These are phyloP conservation scores for Sisymbrium irio DNA, from an alignment of 345 rosid genomes.

Conservation along the genomic window DNA sequence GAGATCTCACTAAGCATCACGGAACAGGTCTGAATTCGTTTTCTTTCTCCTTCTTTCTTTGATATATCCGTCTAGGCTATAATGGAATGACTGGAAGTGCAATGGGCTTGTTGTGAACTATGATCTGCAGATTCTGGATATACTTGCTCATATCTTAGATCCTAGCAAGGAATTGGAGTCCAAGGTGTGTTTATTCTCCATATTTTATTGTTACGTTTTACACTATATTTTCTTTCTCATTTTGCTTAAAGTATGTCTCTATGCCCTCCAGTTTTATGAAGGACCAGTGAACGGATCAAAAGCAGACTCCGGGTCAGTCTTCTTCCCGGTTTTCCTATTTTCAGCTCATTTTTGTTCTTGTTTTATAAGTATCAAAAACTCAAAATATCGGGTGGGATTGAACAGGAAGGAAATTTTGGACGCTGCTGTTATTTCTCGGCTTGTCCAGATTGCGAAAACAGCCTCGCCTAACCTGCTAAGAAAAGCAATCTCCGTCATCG, in stretches of 20 bases:
- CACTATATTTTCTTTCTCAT: background rate
- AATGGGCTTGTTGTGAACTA: background rate
- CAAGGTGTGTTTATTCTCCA: conserved; percentile 49
- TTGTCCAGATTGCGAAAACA: conserved; percentile 58
- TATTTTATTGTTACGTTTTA: conserved; percentile 3
- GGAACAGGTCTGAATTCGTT: conserved; percentile 51
- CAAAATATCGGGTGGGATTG: conserved; percentile 1
- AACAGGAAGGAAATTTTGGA: conserved; percentile 53
- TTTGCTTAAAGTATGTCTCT: conserved; percentile 15
- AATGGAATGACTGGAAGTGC: background rate
- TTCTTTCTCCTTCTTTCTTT: conserved; percentile 7
- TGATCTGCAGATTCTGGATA: conserved; percentile 60
- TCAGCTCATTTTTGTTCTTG: background rate
- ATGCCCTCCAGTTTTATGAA: conserved; percentile 51
- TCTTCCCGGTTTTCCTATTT: background rate
- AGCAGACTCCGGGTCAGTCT: conserved; percentile 47
- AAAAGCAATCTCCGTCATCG: conserved; percentile 68
- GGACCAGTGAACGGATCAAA: conserved; percentile 56
- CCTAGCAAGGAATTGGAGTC: conserved; percentile 74
- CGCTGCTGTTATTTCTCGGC: conserved; percentile 49
- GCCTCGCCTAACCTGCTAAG: conserved; percentile 57
- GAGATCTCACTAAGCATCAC: conserved; percentile 44
- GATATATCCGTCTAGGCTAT: conserved; percentile 4
- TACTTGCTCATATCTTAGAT: conserved; percentile 67
- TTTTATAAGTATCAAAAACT: background rate